Evolutionary conservation across 192 early-diverging fungal species (phyloP), one percentile per base, ranked within the genome.

Genomic region (Podila verticillata): DNA sequence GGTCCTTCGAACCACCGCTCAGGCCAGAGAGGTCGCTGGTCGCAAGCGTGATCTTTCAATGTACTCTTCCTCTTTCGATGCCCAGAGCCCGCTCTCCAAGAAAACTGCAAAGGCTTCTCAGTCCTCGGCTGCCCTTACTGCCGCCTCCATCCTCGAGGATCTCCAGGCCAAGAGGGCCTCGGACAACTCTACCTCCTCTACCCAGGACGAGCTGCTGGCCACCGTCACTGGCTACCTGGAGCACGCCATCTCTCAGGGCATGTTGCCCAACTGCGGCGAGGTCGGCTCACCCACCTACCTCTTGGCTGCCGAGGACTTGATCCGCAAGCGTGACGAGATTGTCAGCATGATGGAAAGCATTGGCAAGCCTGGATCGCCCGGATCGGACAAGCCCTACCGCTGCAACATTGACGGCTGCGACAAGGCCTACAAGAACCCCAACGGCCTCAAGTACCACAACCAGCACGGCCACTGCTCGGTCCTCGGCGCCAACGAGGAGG

Each of bases 371-470:
- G 66, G 66, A 0, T 28, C 66, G 6, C 47, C 66, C 1, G 79
- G 68, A 17, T 75, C 77, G 7, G 93, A 95, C 67, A 93, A 95
- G 72, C 94, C 93, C 22, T 96, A 95, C 83, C 92, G 91, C 71
- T 97, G 96, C 85, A 89, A 91, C 8, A 80, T 96, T 30, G 73
- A 84, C 28, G 94, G 95, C 15, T 98, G 97, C 83, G 89, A 88
- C 68, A 97, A 98, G 86, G 91, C 95, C 12, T 99, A 99, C 87
- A 99, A 99, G 84, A 99, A 99, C 80, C 96, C 96, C 35, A 97
- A 97, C 56, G 96, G 97, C 9, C 87, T 99, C 70, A 99, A 98
- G 83, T 99, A 99, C 87, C 96, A 99, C 84, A 91, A 95, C 81
- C 87, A 93, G 81, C 96, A 99, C 82, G 96, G 96, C 17, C 97